Evolutionary conservation across 2,329 filamentous ascomycete species (phyloP), one percentile per base, ranked within the genome.

Genomic region (Xylaria sp.): DNA sequence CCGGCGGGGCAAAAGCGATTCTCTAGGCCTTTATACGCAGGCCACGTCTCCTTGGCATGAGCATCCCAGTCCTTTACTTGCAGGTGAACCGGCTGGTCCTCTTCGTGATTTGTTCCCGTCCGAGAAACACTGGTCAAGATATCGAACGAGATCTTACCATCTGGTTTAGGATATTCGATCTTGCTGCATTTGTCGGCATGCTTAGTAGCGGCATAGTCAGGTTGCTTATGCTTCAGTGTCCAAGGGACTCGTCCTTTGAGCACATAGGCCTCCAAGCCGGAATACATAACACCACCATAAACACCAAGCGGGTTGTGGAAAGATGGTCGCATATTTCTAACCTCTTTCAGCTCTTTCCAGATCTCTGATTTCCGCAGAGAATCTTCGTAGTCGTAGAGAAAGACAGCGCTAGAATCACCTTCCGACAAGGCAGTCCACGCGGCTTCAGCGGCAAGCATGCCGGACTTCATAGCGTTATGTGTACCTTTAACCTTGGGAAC

Each of bases 401-500:
- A 98, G 46, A 98, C 87, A 4, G 93, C 91, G 57, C 90, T 91
- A 12, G 85, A 82, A 71, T 89, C 85, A 6, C 77, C 76, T 78
- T 82, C 78, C 64, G 77, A 77, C 30, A 99, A 84, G 2, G 96
- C 96, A 30, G 86, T 86, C 85, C 90, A 98, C 2, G 95, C 89
- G 34, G 96, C 93, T 81, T 98, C 93, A 48, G 95, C 96, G 6
- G 96, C 96, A 59, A 99, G 85, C 92, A 99, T 98, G 69, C 95
- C 96, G 1, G 93, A 97, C 77, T 94, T 93, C 93, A 99, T 98
- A 60, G 96, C 94, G 56, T 96, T 97, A 81, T 99, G 96, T 0
- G 95, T 97, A 66, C 96, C 96, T 83, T 99, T 99, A 81, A 99
- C 93, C 84, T 99, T 99, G 72, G 96, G 96, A 18, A 99, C 92